Evolutionary conservation across 1,284 basidiomycete species (phyloP).

Genomic region (Sporisorium exsertum): DNA sequence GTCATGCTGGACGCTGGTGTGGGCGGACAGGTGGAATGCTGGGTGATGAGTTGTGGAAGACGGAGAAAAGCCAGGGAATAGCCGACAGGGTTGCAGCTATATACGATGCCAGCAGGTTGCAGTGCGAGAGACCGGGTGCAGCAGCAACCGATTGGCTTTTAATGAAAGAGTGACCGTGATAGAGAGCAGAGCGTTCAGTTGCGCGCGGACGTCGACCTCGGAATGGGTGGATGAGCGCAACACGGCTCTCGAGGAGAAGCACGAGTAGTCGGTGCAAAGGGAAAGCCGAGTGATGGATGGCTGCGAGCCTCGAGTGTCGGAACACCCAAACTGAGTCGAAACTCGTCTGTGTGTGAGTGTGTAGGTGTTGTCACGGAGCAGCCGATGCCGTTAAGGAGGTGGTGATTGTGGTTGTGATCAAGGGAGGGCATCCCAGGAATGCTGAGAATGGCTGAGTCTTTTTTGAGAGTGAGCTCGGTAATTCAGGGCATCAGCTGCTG

Average conservation of each 20-base stretch:
- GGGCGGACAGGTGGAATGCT: background rate
- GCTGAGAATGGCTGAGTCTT: background rate
- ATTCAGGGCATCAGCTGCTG: conserved; percentile 12
- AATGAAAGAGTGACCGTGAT: background rate
- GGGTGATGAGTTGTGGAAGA: background rate
- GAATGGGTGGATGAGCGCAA: background rate
- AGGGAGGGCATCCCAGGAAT: background rate
- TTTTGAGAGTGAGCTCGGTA: conserved; percentile 19
- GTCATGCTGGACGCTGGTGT: conserved; percentile 6
- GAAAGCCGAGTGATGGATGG: background rate
- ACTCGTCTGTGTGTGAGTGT: background rate
- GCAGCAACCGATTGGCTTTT: background rate
- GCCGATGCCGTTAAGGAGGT: background rate
- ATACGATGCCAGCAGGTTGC: background rate
- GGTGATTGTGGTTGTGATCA: background rate
- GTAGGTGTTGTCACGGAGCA: background rate
- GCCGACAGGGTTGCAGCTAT: background rate
- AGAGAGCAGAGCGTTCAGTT: background rate
- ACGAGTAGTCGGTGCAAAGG: background rate
- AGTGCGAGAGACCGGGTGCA: background rate
- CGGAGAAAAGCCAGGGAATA: background rate
- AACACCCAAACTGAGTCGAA: background rate
- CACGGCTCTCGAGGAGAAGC: background rate
- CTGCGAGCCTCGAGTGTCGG: background rate
- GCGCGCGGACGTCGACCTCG: conserved; percentile 9